Base-by-base conservation (phyloP, 1,284 basidiomycete species). In the Sphaerobolus stellatus region DNA sequence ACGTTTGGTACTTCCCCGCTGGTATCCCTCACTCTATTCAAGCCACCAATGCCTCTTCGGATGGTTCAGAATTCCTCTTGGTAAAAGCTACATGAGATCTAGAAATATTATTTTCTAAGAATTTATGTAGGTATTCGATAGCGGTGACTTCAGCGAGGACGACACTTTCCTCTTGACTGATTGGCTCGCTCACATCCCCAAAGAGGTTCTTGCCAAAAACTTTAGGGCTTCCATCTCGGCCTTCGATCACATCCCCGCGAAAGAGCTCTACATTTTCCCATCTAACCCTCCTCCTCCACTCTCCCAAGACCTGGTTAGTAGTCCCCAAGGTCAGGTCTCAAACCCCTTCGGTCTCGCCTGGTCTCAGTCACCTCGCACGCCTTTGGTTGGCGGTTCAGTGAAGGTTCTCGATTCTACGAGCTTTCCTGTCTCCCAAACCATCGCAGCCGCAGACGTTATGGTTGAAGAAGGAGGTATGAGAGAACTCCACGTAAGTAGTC, bases 241-340 rank as follows among this genome's bases (percentile, higher is more conserved):
- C 1, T 87, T 87, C 65, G 72, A 76, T 43, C 73, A 81, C 58
- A 78, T 86, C 56, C 84, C 83, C 1, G 69, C 72, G 5, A 57
- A 80, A 51, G 78, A 87, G 63, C 74, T 88, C 47, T 87, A 84
- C 68, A 86, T 87, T 56, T 88, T 88, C 76, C 83, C 83, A 3
- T 73, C 75, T 51, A 5, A 58, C 76, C 71, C 67, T 57, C 64
- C 71, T 52, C 69, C 73, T 40, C 56, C 72, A 64, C 70, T 71
- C 46, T 66, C 75, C 57, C 69, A 71, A 33, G 56, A 66, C 27
- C 71, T 71, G 25, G 73, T 77, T 8, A 57, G 60, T 2, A 76
- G 74, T 59, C 79, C 84, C 4, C 75, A 80, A 60, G 84, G 84
- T 24, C 68, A 70, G 5, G 70, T 79, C 22, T 75, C 80, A 1